Conservation (phyloP, 306 rosid genomes). For the Cucumis melo region DNA sequence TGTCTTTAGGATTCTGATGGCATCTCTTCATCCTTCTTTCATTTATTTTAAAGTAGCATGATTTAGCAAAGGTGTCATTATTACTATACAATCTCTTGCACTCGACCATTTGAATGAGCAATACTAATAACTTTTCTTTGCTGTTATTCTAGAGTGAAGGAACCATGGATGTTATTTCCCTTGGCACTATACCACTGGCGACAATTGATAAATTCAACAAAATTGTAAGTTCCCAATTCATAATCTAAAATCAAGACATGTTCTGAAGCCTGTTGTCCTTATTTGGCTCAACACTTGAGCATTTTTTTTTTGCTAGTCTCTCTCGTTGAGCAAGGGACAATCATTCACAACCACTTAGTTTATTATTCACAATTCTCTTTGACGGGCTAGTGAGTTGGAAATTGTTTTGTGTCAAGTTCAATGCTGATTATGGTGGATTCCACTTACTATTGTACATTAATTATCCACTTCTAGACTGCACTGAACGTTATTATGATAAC, state of each 20-base stretch:
- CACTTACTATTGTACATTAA: neutral
- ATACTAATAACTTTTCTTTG: conserved; percentile 1
- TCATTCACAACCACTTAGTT: neutral
- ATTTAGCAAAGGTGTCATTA: neutral
- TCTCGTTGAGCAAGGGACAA: neutral
- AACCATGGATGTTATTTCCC: conserved; percentile 58
- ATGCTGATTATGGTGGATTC: neutral
- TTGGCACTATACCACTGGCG: conserved; percentile 82
- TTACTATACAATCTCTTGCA: neutral
- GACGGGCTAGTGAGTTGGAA: neutral
- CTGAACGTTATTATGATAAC: neutral
- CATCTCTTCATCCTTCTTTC: neutral
- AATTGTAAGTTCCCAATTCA: conserved; percentile 38
- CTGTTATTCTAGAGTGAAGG: conserved; percentile 62
- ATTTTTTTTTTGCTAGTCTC: neutral
- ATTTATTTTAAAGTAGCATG: neutral
- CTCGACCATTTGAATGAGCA: neutral
- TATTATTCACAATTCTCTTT: neutral
- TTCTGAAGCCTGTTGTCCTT: neutral
- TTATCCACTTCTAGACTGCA: neutral
- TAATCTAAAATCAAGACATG: neutral
- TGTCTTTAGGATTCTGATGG: neutral
- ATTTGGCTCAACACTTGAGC: neutral
- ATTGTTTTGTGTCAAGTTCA: neutral
- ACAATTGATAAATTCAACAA: conserved; percentile 84